Evolutionary conservation across 2,329 filamentous ascomycete species (phyloP), one percentile per base, ranked within the genome.

Genomic region (Huntiella savannae): DNA sequence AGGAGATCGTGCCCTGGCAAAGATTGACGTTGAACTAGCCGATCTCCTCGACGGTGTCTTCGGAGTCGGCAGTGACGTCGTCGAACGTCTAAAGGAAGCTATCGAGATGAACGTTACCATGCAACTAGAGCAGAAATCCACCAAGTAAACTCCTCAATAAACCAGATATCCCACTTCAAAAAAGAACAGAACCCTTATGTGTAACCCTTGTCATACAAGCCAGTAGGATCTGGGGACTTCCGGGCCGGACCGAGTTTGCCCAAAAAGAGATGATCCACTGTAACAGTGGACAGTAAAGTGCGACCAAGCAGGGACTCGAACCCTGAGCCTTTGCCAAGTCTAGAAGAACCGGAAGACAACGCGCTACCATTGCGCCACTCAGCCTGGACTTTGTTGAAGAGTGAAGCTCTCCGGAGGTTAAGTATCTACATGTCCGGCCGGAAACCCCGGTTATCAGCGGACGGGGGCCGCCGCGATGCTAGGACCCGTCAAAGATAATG

Each of bases 1-100:
- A 4, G 67, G 69, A 2, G 61, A 60, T 46, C 69, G 66, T 56
- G 67, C 66, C 19, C 59, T 70, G 51, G 68, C 61, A 11, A 69
- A 71, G 53, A 62, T 72, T 3, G 70, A 74, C 55, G 64, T 63
- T 41, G 73, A 77, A 53, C 59, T 79, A 40, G 70, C 75, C 43
- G 64, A 61, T 48, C 62, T 71, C 48, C 59, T 87, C 38, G 60
- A 69, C 47, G 64, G 62, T 35, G 74, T 71, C 2, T 79, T 79
- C 54, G 67, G 69, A 48, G 69, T 67, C 36, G 72, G 76, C 57
- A 69, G 69, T 0, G 73, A 77, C 54, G 71, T 77, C 8, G 63
- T 74, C 43, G 63, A 59, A 6, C 75, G 75, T 59, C 59, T 79
- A 45, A 73, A 73, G 55, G 73, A 77, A 56, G 73, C 75, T 1